Evolutionary conservation across 768 basidiomycete species (phyloP).

Genomic region (Serendipita indica): DNA sequence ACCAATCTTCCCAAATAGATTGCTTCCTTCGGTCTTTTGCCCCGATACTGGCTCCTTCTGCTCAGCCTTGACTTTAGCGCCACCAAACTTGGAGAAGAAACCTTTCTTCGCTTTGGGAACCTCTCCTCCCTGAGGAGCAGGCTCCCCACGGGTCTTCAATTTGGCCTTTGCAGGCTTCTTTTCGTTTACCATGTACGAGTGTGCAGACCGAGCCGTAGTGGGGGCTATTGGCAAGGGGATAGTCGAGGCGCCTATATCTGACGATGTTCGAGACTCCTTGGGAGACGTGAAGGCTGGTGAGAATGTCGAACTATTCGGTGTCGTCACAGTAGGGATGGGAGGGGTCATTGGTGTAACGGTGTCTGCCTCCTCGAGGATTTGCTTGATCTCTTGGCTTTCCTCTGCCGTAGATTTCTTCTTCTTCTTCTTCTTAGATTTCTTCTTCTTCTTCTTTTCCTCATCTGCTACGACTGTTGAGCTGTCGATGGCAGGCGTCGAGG

Average conservation of each 20-base stretch:
- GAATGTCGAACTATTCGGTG: no score
- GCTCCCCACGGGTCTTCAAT: constrained; percentile 50
- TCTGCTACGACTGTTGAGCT: constrained; percentile 16
- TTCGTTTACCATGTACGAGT: constrained; percentile 46
- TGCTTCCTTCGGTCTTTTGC: constrained; percentile 41
- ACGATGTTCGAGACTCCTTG: constrained; percentile 3
- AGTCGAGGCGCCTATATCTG: constrained; percentile 7
- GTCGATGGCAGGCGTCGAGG: background rate
- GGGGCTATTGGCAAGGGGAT: constrained; percentile 29
- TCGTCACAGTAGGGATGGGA: no score
- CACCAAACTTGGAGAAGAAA: constrained; percentile 38
- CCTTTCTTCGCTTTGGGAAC: constrained; percentile 29
- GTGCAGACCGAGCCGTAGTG: constrained; percentile 47
- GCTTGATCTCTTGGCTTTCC: constrained; percentile 15
- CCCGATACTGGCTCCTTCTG: constrained; percentile 30
- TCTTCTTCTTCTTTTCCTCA: constrained; percentile 48
- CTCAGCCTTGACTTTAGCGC: constrained; percentile 25
- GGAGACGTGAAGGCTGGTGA: constrained; percentile 9
- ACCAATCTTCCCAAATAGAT: constrained; percentile 16
- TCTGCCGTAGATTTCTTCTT: constrained; percentile 30
- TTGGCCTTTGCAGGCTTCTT: constrained; percentile 45
- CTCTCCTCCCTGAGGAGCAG: constrained; percentile 35
- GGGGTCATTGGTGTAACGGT: background rate
- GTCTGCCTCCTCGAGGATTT: constrained; percentile 15
- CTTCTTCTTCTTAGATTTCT: constrained; percentile 65